Conservation (phyloP, 208 protist species). For the Zelonia costaricensis region DNA sequence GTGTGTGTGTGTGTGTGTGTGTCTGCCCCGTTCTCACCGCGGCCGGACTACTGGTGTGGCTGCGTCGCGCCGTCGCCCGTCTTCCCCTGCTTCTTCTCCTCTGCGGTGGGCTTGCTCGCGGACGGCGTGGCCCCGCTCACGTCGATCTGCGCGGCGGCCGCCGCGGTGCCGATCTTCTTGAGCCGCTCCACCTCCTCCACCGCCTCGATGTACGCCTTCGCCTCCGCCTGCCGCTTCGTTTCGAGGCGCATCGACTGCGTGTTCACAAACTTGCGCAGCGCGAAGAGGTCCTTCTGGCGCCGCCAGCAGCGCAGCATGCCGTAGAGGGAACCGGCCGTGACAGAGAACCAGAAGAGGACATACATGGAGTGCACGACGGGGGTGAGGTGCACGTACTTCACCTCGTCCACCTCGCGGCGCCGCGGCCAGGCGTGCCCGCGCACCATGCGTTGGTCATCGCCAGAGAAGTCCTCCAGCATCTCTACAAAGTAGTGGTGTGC, state of each 20-base stretch:
- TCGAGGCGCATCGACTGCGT: slow-evolving; percentile 57
- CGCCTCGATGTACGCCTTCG: slow-evolving; percentile 60
- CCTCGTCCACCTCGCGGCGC: slow-evolving; percentile 70
- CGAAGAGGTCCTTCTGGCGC: slow-evolving; percentile 73
- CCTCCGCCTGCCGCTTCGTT: slow-evolving; percentile 63
- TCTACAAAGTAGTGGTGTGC: slow-evolving; percentile 85
- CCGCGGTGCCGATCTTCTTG: slow-evolving; percentile 39
- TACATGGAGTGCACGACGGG: slow-evolving; percentile 89
- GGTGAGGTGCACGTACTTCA: slow-evolving; percentile 85
- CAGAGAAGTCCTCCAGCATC: slow-evolving; percentile 88
- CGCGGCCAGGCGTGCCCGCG: slow-evolving; percentile 74
- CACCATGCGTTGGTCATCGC: slow-evolving; percentile 87
- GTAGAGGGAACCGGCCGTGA: slow-evolving; percentile 76
- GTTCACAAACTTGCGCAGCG: slow-evolving; percentile 51
- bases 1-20: not conserved
- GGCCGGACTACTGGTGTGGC: too few relatives aligned
- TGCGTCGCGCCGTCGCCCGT: too few relatives aligned
- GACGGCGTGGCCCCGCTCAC: too few relatives aligned
- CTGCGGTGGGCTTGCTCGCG: not conserved
- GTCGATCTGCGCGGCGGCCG: slow-evolving; percentile 23
- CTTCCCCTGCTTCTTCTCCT: not conserved
- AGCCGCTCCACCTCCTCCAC: slow-evolving; percentile 67
- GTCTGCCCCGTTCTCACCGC: not conserved
- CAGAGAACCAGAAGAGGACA: slow-evolving; percentile 83
- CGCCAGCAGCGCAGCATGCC: slow-evolving; percentile 77